Evolutionary conservation across 2,329 filamentous ascomycete genomes (phyloP), one percentile per base, ranked within the genome.

Genomic region (Alternaria arbusti): DNA sequence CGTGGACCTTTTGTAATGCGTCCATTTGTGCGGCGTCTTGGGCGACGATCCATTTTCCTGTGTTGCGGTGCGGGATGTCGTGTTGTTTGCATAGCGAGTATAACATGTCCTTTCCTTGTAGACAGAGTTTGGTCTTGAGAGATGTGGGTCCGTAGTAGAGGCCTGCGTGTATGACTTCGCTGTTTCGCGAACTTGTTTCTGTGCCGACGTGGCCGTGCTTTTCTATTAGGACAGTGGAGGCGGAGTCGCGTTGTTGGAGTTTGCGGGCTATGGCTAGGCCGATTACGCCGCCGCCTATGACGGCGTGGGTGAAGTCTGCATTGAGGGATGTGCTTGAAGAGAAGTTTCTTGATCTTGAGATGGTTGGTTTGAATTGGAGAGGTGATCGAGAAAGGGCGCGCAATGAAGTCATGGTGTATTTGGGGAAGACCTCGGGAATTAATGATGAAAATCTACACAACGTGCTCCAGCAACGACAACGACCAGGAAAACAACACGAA

Each of bases 151-250:
- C 92, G 80, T 97, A 97, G 86, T 97, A 98, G 67, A 98, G 86
- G 13, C 96, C 96, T 1, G 93, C 96, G 79, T 99, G 96, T 72
- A 99, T 96, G 59, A 98, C 95, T 86, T 98, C 94, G 75, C 91
- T 95, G 83, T 97, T 97, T 70, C 94, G 90, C 68, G 91, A 92
- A 66, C 91, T 94, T 0, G 94, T 97, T 82, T 97, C 94, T 26
- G 89, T 95, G 54, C 94, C 94, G 25, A 92, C 85, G 54, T 86
- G 85, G 22, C 84, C 80, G 83, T 97, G 92, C 25, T 91, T 89
- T 81, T 97, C 94, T 2, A 97, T 88, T 57, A 97, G 84, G 12
- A 97, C 85, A 0, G 92, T 95, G 3, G 87, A 88, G 6, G 86
- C 85, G 20, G 85, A 83, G 30, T 88, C 84, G 63, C 85, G 83